Evolutionary conservation across 2,329 filamentous ascomycete genomes (phyloP).

Genomic region (Aureobasidium sp.): DNA sequence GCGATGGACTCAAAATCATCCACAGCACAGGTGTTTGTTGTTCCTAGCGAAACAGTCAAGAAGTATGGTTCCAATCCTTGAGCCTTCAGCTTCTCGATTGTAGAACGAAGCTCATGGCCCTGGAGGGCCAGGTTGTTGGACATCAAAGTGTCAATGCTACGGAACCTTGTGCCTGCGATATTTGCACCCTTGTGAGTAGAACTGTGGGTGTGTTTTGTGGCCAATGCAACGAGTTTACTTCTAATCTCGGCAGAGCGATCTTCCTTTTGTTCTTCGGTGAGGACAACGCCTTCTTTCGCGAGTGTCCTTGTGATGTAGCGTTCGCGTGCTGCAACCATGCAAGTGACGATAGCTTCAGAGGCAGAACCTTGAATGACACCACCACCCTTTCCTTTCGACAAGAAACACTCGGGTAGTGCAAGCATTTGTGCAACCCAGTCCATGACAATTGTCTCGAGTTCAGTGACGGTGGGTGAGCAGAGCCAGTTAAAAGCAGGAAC

Average conservation of each 20-base stretch:
- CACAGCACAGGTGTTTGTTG: slow-evolving; percentile 88
- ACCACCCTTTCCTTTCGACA: slow-evolving; percentile 80
- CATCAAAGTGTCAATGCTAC: slow-evolving; percentile 69
- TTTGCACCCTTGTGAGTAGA: slow-evolving; percentile 89
- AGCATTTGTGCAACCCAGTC: slow-evolving; percentile 90
- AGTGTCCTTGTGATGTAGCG: slow-evolving; percentile 73
- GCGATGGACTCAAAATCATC: slow-evolving; percentile 82
- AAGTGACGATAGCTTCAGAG: slow-evolving; percentile 86
- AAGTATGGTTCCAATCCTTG: slow-evolving; percentile 87
- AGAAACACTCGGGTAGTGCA: slow-evolving; percentile 75
- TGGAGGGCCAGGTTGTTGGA: slow-evolving; percentile 77
- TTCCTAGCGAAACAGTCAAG: slow-evolving; percentile 85
- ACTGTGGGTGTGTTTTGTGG: slow-evolving; percentile 82
- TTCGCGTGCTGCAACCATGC: slow-evolving; percentile 89
- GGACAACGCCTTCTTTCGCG: slow-evolving; percentile 45
- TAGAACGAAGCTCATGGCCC: slow-evolving; percentile 64
- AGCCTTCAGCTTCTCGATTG: slow-evolving; percentile 70
- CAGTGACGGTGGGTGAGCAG: slow-evolving; percentile 90
- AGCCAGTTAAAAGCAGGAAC: slow-evolving; percentile 98
- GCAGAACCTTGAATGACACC: slow-evolving; percentile 97
- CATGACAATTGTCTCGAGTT: slow-evolving; percentile 92
- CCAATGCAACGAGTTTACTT: slow-evolving; percentile 80
- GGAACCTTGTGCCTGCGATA: slow-evolving; percentile 86
- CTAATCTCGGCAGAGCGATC: slow-evolving; percentile 74
- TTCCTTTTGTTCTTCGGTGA: slow-evolving; percentile 65